These are phyloP conservation scores for Populus tomentosa DNA, from an alignment of 441 rosid species.

Conservation along the genomic window DNA sequence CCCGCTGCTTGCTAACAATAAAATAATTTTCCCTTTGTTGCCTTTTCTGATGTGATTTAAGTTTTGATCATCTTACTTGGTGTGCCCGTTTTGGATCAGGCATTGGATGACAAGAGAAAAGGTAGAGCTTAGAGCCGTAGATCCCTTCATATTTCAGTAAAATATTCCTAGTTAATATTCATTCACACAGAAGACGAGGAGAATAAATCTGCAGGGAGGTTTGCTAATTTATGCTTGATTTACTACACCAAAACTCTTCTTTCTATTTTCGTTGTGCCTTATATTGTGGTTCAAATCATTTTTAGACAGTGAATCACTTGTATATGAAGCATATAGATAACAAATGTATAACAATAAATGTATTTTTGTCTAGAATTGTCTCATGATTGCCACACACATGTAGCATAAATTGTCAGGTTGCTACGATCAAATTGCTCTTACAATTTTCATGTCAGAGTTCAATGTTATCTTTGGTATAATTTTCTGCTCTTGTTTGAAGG, in stretches of 20 bases:
- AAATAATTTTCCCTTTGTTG: background rate
- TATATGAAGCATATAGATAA: background rate
- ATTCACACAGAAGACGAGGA: slow-evolving; percentile 19
- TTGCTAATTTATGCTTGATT: background rate
- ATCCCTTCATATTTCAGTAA: background rate
- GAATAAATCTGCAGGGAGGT: slow-evolving; percentile 24
- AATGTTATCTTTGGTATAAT: too few species aligned
- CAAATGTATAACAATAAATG: background rate
- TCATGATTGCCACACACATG: background rate
- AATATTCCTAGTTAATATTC: slow-evolving; percentile 8
- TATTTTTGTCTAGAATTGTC: background rate
- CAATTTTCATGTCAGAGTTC: background rate
- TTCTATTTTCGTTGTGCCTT: background rate
- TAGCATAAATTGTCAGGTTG: background rate
- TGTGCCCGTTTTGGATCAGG: slow-evolving; percentile 37
- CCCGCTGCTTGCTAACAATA: too few species aligned
- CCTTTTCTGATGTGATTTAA: background rate
- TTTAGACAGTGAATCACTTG: slow-evolving; percentile 1
- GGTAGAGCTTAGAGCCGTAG: slow-evolving; percentile 40
- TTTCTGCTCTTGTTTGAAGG: too few species aligned
- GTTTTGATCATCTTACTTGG: background rate
- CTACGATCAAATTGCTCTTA: background rate
- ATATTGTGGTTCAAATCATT: background rate
- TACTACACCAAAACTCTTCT: background rate
- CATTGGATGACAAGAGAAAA: slow-evolving; percentile 69